Evolutionary conservation across 164 flowering plant genomes (phyloP).

Genomic region (Warburgia ugandensis): DNA sequence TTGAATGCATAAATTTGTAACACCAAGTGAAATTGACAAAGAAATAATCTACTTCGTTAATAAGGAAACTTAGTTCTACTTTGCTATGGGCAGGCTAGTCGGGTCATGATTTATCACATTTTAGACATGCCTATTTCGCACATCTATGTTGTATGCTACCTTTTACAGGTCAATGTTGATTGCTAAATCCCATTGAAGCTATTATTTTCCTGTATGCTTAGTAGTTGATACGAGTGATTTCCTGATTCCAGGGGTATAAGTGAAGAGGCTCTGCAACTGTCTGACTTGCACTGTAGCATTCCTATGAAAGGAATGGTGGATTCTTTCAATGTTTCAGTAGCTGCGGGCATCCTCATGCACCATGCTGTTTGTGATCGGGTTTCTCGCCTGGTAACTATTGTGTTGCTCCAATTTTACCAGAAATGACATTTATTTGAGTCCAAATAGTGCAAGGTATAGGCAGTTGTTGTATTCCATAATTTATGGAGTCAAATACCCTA

Average conservation of each 20-base stretch:
- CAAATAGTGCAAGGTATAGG: no score
- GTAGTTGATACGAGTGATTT: not conserved
- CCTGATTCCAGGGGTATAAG: conserved; percentile 72
- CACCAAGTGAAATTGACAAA: no score
- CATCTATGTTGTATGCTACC: not conserved
- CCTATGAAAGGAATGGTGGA: conserved; percentile 99
- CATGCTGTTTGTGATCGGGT: conserved; percentile 87
- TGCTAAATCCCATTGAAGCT: not conserved
- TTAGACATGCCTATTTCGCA: not conserved
- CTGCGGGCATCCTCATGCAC: conserved; percentile 94
- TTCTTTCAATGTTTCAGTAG: conserved; percentile 97
- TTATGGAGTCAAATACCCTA: not conserved
- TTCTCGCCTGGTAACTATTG: conserved; percentile 79
- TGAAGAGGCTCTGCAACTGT: conserved; percentile 66
- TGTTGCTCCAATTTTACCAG: not conserved
- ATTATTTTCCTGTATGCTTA: not conserved
- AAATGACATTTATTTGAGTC: no score
- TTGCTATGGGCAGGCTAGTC: not conserved
- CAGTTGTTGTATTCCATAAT: not conserved
- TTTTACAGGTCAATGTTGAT: not conserved
- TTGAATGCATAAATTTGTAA: no score
- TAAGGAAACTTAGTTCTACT: no score
- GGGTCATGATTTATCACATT: not conserved
- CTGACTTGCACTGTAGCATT: conserved; percentile 82
- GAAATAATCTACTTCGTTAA: no score